Base-by-base conservation (phyloP, 1,284 basidiomycete species). In the Microstroma glucosiphilum region DNA sequence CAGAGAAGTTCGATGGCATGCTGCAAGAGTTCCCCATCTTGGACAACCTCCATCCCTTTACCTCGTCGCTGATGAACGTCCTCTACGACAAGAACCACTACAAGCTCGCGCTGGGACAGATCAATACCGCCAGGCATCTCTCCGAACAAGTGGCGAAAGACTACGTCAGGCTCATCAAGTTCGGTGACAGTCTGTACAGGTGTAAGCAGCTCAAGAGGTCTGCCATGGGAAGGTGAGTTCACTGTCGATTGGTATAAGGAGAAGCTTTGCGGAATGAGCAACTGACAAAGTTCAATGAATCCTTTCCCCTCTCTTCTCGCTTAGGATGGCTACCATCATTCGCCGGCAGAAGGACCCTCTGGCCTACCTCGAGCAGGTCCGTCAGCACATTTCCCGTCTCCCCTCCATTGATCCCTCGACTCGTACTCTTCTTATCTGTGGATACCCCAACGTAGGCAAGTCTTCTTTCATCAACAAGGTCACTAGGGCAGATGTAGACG, bases 1-100 rank as follows among this genome's bases (percentile, higher is more conserved):
- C 94, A 71, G 94, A 98, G 82, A 96, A 97, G 81, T 86, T 99
- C 41, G 88, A 89, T 63, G 89, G 88, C 41, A 99, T 99, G 77
- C 83, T 99, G 71, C 86, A 86, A 55, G 94, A 98, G 80, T 99
- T 99, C 81, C 94, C 94, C 19, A 88, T 97, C 80, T 88, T 98
- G 62, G 93, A 98, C 81, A 75, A 77, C 61, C 59, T 78, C 53
- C 77, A 78, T 56, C 77, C 77, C 23, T 78, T 78, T 56, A 72
- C 69, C 57, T 76, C 77, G 8, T 78, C 77, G 23, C 67, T 78
- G 37, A 74, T 78, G 70, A 78, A 78, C 59, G 77, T 79, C 37
- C 70, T 79, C 25, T 79, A 79, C 64, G 77, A 79, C 72, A 77
- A 78, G 67, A 79, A 79, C 60, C 77, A 79, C 62, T 78, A 77